Conservation (phyloP, 257 asterid genomes). For the Hygrophila difformis region DNA sequence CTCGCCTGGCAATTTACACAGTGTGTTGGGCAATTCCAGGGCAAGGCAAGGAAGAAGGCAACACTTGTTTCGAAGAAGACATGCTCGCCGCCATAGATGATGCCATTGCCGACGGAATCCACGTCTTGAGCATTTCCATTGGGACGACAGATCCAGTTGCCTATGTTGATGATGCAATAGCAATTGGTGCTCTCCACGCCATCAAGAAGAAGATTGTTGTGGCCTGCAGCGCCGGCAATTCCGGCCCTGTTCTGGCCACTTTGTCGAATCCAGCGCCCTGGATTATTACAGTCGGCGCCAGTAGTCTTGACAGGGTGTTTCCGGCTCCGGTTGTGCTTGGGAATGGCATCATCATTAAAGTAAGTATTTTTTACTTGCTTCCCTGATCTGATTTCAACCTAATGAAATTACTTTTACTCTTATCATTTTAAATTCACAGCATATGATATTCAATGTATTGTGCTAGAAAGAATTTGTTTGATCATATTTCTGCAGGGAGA, state of each 20-base stretch:
- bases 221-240: no score
- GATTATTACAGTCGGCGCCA: slow-evolving; percentile 89
- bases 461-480: no score
- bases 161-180: no score
- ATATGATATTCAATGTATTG: no score
- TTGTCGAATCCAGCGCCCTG: slow-evolving; percentile 78
- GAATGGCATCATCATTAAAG: slow-evolving; percentile 47
- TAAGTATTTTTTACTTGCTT: slow-evolving; percentile 15
- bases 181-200: no score
- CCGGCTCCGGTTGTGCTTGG: slow-evolving; percentile 49
- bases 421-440: no score
- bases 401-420: no score
- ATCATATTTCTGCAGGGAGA: slow-evolving; percentile 43
- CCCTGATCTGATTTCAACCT: no score
- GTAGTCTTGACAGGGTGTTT: slow-evolving; percentile 66
- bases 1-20: slow-evolving; percentile 73
- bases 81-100: slow-evolving; percentile 91
- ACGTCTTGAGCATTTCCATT: no score
- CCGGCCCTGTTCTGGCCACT: slow-evolving; percentile 41
- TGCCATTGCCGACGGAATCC: slow-evolving; percentile 85
- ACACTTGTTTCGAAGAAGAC: slow-evolving; percentile 61
- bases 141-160: slow-evolving; percentile 40
- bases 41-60: no score
- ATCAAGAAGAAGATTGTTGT: no score
- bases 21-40: slow-evolving; percentile 81